A percentile compares a stretch with the other conserved stretches of the same genome.
phyloP scores from a whole-genome alignment of 2,329 filamentous ascomycete species.

The Cryphonectria carpinicola region DNA sequence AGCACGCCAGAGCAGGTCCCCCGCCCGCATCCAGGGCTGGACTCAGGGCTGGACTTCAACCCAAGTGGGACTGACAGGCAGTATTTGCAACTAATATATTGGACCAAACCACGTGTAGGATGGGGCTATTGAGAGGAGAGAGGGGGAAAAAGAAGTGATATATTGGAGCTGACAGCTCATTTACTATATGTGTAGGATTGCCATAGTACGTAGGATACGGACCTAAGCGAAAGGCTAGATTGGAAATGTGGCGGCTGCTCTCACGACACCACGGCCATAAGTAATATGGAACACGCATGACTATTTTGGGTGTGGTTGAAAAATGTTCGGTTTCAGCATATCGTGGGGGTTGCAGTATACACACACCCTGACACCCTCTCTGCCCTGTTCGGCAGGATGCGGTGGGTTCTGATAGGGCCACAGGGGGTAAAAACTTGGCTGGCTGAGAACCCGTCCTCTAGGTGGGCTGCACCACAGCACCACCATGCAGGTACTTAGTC shows the following conservation, averaged over 20 bases:
- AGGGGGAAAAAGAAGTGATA: background rate
- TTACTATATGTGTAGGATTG: background rate
- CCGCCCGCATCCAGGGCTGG: background rate
- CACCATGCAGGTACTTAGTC: background rate
- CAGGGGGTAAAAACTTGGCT: background rate
- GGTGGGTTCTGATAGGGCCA: background rate
- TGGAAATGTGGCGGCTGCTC: background rate
- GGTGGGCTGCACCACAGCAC: background rate
- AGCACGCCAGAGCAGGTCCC: background rate
- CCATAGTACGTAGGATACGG: background rate
- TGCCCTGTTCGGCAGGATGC: background rate
- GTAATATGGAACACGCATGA: background rate
- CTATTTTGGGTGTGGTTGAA: background rate
- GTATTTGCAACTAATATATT: background rate
- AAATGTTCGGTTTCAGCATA: background rate
- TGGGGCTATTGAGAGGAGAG: background rate
- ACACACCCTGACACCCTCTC: background rate
- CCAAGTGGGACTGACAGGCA: conserved; percentile 1
- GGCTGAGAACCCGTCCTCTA: background rate
- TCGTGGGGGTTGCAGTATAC: background rate
- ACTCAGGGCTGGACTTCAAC: background rate
- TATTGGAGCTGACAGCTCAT: background rate
- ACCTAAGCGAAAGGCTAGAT: background rate
- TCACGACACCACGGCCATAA: background rate
- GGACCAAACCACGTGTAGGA: background rate